Evolutionary conservation across 345 rosid species (phyloP).

Genomic region (Citrus cavaleriei): DNA sequence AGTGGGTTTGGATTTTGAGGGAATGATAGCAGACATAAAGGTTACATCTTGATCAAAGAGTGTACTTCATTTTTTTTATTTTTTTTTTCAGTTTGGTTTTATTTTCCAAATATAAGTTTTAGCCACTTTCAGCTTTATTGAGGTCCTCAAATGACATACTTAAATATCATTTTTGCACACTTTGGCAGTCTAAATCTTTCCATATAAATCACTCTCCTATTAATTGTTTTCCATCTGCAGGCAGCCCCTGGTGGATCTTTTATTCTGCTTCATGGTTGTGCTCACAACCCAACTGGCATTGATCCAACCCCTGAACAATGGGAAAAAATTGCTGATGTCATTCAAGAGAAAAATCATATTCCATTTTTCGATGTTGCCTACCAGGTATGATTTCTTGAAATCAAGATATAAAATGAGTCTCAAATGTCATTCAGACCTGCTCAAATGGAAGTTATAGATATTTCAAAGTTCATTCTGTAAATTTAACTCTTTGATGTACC

Average conservation of each 20-base stretch:
- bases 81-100: neutral
- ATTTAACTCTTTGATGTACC: neutral
- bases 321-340: constrained; percentile 81
- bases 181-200: neutral
- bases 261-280: constrained; percentile 96
- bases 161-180: neutral
- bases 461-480: neutral
- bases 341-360: constrained; percentile 90
- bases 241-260: constrained; percentile 94
- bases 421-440: neutral
- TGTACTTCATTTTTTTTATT: neutral
- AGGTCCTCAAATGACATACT: neutral
- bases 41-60: constrained; percentile 29
- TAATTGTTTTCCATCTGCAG: constrained; percentile 32
- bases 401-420: neutral
- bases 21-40: constrained; percentile 92
- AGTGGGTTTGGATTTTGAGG: constrained; percentile 97
- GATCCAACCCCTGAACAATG: constrained; percentile 96
- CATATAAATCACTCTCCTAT: neutral
- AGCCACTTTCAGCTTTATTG: neutral
- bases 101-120: neutral
- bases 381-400: constrained; percentile 51
- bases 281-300: constrained; percentile 98
- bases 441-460: neutral
- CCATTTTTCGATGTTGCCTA: constrained; percentile 98